phyloP scores from a whole-genome alignment of 148 eudicot genomes.

The Silene uniflora region DNA sequence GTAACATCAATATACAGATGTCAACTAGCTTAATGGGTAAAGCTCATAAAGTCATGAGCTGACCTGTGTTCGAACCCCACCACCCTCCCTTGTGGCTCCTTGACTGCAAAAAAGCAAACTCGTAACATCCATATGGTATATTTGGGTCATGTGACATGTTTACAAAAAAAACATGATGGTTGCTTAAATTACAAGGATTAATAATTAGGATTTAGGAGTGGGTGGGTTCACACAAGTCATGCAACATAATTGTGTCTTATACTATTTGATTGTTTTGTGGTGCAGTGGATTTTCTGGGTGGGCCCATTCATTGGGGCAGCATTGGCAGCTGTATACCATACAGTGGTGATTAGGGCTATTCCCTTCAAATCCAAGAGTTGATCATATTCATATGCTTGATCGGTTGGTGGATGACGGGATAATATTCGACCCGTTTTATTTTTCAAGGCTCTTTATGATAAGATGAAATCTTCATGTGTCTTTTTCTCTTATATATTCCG shows the following conservation, averaged over 20 bases:
- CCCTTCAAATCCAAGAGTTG: constrained; percentile 57
- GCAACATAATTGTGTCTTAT: background rate
- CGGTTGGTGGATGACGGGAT: constrained; percentile 2
- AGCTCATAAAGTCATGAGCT: too few relatives aligned
- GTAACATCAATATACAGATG: too few relatives aligned
- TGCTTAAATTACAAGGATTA: background rate
- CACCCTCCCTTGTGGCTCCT: too few relatives aligned
- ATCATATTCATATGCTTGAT: background rate
- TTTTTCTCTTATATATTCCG: background rate
- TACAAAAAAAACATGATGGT: background rate
- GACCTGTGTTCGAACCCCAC: too few relatives aligned
- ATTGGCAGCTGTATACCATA: constrained; percentile 63
- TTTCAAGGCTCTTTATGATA: constrained; percentile 13
- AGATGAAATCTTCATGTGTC: constrained; percentile 12
- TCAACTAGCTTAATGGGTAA: too few relatives aligned
- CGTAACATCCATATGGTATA: too few relatives aligned
- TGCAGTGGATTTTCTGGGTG: constrained; percentile 80
- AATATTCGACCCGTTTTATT: constrained; percentile 4
- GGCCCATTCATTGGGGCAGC: constrained; percentile 79
- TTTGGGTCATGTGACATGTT: background rate
- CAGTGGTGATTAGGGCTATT: constrained; percentile 66
- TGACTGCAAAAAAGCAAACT: too few relatives aligned
- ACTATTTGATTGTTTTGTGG: background rate
- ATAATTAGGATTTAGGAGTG: background rate
- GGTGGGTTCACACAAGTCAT: background rate